Base-by-base conservation (phyloP, 345 rosid species). In the Pistacia atlantica region DNA sequence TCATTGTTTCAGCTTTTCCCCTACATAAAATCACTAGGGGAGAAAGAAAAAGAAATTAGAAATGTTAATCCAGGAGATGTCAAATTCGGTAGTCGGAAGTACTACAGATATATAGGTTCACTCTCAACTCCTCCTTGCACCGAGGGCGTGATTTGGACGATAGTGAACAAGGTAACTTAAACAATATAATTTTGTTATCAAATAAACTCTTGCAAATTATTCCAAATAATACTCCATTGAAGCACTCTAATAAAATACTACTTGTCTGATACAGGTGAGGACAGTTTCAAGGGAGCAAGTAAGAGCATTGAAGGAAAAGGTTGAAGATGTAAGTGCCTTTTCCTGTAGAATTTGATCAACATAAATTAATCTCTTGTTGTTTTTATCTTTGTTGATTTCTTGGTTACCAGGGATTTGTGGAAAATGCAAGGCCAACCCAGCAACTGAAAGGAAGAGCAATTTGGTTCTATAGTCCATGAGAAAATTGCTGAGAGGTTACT, bases 41-140 rank as follows among this genome's bases (percentile, higher is more conserved):
- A 76, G 9, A 78, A 77, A 45, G 86, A 79, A 75, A 78, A 51
- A 63, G 65, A 65, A 18, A 0, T 76, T 45, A 96, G 96, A 33
- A 74, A 83, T 2, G 72, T 91, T 11, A 78, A 90, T 76, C 97
- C 97, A 9, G 74, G 84, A 55, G 76, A 79, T 2, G 85, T 86
- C 49, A 82, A 80, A 65, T 86, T 85, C 64, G 86, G 88, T 4
- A 86, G 89, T 78, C 78, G 84, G 71, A 83, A 86, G 67, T 89
- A 90, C 45, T 90, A 82, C 81, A 82, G 97, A 87, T 91, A 91
- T 60, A 70, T 83, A 2, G 98, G 97, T 11, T 91, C 95, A 22
- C 86, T 91, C n/a, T 88, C 97, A 5, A 59, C 49, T 80, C 93
- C 98, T 81, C 94, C 95, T 1, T 91, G 98, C 81, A 90, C 88